A percentile compares a stretch with the other conserved stretches of the same genome.
phyloP scores from a whole-genome alignment of 148 eudicot genomes.

The Camellia japonica region DNA sequence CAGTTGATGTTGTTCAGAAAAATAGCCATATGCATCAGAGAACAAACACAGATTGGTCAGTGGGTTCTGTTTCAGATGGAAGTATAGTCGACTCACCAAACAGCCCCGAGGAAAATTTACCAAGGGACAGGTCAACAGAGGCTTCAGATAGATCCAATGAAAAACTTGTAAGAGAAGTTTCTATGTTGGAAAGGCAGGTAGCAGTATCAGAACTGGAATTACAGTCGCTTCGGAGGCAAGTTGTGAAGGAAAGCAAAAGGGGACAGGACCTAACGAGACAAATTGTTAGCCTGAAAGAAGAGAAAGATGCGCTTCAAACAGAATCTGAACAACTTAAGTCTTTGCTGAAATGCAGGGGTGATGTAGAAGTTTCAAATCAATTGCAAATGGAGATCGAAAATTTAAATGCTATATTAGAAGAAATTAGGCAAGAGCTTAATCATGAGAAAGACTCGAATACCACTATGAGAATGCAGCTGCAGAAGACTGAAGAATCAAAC shows the following conservation, averaged over 20 bases:
- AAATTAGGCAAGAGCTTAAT: constrained; percentile 42
- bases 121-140: constrained; percentile 32
- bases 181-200: constrained; percentile 60
- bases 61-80: constrained; percentile 42
- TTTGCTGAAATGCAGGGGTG: constrained; percentile 15
- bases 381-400: constrained; percentile 27
- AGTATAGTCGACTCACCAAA: constrained; percentile 33
- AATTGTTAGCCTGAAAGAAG: constrained; percentile 53
- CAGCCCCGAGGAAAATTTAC: constrained; percentile 29
- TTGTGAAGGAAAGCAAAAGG: constrained; percentile 68
- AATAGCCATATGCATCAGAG: constrained; percentile 22
- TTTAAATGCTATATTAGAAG: constrained; percentile 35
- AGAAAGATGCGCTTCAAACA: constrained; percentile 51
- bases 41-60: constrained; percentile 43
- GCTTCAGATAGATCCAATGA: constrained; percentile 40
- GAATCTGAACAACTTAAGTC: constrained; percentile 54
- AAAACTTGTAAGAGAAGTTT: constrained; percentile 45
- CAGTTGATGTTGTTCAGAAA: constrained; percentile 7
- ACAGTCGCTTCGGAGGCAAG: constrained; percentile 76
- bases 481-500: constrained; percentile 86
- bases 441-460: constrained; percentile 51
- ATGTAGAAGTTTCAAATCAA: constrained; percentile 29
- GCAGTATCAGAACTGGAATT: constrained; percentile 78
- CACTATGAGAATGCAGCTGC: constrained; percentile 49
- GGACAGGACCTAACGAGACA: constrained; percentile 65